phyloP scores from a whole-genome alignment of 1,139 yeast species.

The Suhomyces atakaporum region DNA sequence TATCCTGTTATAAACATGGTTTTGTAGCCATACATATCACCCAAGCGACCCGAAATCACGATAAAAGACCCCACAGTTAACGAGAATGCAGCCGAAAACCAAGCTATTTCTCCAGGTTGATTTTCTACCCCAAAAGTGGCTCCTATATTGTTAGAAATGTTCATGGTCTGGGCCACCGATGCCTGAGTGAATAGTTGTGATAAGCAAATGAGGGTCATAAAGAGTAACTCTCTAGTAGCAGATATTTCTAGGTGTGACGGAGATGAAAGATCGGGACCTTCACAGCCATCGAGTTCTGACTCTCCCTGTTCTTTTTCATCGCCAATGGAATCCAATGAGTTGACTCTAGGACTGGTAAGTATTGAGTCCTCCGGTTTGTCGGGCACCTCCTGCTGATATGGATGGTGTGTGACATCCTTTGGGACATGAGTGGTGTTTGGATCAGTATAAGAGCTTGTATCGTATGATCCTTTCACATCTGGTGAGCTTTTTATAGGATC shows the following conservation, averaged over 20 bases:
- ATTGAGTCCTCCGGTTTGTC: too few relatives aligned
- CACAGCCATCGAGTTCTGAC: too few relatives aligned
- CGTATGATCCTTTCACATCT: too few relatives aligned
- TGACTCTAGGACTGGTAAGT: too few relatives aligned
- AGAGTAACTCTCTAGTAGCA: constrained; percentile 20
- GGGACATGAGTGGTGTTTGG: too few relatives aligned
- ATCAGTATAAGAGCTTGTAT: too few relatives aligned
- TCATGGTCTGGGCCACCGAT: constrained; percentile 47
- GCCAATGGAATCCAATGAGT: too few relatives aligned
- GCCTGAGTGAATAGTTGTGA: constrained; percentile 57
- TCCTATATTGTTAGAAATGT: constrained; percentile 39
- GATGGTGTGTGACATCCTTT: too few relatives aligned
- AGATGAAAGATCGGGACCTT: not conserved
- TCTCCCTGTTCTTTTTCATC: too few relatives aligned
- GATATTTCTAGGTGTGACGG: constrained; percentile 20
- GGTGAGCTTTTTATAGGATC: too few relatives aligned
- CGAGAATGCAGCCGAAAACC: constrained; percentile 63
- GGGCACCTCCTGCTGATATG: too few relatives aligned
- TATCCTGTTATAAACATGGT: constrained; percentile 49
- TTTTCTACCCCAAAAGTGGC: constrained; percentile 35
- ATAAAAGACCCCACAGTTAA: constrained; percentile 66
- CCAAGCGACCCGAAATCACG: constrained; percentile 59
- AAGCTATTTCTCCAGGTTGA: constrained; percentile 48
- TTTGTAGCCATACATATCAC: constrained; percentile 66
- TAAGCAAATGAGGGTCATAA: constrained; percentile 32